Evolutionary conservation across 495 filamentous ascomycete species (phyloP), one percentile per base, ranked within the genome.

Genomic region (Parmelia sp.): DNA sequence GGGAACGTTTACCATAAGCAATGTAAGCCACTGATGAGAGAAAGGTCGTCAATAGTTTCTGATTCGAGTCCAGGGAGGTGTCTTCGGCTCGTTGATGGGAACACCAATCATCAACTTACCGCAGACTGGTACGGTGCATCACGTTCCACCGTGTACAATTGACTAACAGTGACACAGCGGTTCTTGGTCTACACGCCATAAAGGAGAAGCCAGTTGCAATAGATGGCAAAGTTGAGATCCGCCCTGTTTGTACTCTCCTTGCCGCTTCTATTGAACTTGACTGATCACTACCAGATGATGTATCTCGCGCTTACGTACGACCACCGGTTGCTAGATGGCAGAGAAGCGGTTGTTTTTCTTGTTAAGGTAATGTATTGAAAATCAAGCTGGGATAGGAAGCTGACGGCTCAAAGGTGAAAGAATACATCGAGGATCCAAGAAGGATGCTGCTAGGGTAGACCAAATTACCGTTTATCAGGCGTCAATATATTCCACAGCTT

Each of bases 81-180:
- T 89, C 57, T 89, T 89, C 70, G 87, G 88, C 37, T 90, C 88
- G 33, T 75, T 97, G 66, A 96, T 96, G 91, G 93, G 93, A 35
- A 98, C 94, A 1, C 94, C 94, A n/a, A 98, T 98, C 73, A 97
- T 98, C 80, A 98, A 98, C 76, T 79, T 96, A 31, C 94, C 94
- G 27, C 94, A 98, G 75, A 93, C 90, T 44, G 83, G 82, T 83
- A 69, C 57, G 77, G 67, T n/a, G 12, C 17, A 27, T 57, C 49
- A n/a, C 9, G 29, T 61, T 21, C 35, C 42, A 60, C 35, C 29
- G 33, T 47, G 29, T 31, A 58, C 36, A 35, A 21, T 55, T 57
- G 40, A 55, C 74, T 76, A 67, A 76, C 49, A 42, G 23, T 47
- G 51, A 39, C 57, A 8, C 63, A 81, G 94, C 93, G 60, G 94